Evolutionary conservation across 2,329 filamentous ascomycete genomes (phyloP).

Genomic region (Rhinocladiella similis): DNA sequence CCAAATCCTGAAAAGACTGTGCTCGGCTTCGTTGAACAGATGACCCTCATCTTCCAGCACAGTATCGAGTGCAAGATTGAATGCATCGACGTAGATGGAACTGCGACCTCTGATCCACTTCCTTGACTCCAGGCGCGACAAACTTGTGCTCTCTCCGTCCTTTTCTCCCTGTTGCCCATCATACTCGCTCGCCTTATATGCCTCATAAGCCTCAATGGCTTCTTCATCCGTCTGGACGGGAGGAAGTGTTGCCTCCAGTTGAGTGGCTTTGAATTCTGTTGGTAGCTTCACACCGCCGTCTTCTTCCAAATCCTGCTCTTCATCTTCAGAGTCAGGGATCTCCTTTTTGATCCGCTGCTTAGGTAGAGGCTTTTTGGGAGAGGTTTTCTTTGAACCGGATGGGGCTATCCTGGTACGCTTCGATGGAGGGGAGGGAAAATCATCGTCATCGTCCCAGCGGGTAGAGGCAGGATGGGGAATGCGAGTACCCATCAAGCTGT

Average conservation of each 20-base stretch:
- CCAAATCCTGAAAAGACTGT: conserved; percentile 76
- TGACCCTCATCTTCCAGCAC: conserved; percentile 87
- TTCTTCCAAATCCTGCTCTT: conserved; percentile 38
- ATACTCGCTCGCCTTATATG: conserved; percentile 59
- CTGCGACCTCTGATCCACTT: conserved; percentile 75
- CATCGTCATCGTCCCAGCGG: conserved; percentile 30
- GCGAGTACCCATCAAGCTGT: conserved; percentile 30
- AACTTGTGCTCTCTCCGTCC: conserved; percentile 40
- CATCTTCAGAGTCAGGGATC: conserved; percentile 40
- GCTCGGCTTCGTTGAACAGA: conserved; percentile 80
- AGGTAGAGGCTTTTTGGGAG: conserved; percentile 12
- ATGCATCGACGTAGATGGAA: conserved; percentile 96
- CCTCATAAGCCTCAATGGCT: conserved; percentile 78
- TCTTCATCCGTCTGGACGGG: conserved; percentile 65
- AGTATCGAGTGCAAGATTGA: conserved; percentile 86
- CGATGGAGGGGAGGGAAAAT: conserved; percentile 31
- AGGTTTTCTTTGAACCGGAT: conserved; percentile 21
- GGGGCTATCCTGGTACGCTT: conserved; percentile 30
- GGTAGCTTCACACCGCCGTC: conserved; percentile 29
- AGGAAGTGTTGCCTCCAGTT: conserved; percentile 71
- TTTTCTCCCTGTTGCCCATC: conserved; percentile 10
- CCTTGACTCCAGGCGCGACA: conserved; percentile 55
- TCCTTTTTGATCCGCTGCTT: conserved; percentile 30
- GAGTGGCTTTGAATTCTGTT: conserved; percentile 53
- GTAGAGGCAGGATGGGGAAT: conserved; percentile 33